These are phyloP conservation scores for Datisca glomerata DNA, from an alignment of 306 rosid genomes.

Conservation along the genomic window DNA sequence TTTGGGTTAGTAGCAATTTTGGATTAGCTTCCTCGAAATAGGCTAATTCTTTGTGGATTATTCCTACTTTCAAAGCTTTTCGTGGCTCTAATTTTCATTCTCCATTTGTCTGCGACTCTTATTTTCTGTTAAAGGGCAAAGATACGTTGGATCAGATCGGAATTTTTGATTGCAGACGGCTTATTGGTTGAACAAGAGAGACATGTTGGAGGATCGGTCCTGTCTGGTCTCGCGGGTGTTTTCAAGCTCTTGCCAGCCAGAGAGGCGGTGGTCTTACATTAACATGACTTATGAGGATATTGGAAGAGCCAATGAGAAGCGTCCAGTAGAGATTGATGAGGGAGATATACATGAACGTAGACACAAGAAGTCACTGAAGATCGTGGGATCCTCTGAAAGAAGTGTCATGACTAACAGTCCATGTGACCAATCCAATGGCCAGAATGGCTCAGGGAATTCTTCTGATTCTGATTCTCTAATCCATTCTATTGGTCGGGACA, in stretches of 20 bases:
- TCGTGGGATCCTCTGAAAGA: conserved; percentile 25
- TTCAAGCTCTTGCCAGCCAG: conserved; percentile 52
- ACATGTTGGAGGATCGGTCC: conserved; percentile 85
- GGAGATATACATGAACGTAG: conserved; percentile 31
- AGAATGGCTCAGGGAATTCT: conserved; percentile 22
- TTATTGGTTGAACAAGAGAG: conserved; percentile 23
- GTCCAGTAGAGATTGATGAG: conserved; percentile 32
- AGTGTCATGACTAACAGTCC: conserved; percentile 22
- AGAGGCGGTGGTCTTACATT: conserved; percentile 44
- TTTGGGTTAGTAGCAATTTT: no score
- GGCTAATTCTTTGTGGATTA: conserved; percentile 17
- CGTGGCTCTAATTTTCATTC: conserved; percentile 14
- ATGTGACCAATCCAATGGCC: conserved; percentile 23
- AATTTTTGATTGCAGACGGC: conserved; percentile 10
- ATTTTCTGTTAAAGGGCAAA: conserved; percentile 13
- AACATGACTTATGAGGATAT: conserved; percentile 41
- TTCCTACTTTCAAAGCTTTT: conserved; percentile 22
- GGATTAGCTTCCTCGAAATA: no score
- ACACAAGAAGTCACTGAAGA: conserved; percentile 32
- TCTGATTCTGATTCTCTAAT: conserved; percentile 55
- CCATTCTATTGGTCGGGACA: conserved; percentile 54
- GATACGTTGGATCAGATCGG: conserved; percentile 24
- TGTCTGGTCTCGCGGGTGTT: conserved; percentile 54
- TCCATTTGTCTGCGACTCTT: conserved; percentile 20
- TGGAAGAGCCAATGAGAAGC: conserved; percentile 41